phyloP scores from a whole-genome alignment of 1,284 basidiomycete species.

The Phaffia rhodozyma region DNA sequence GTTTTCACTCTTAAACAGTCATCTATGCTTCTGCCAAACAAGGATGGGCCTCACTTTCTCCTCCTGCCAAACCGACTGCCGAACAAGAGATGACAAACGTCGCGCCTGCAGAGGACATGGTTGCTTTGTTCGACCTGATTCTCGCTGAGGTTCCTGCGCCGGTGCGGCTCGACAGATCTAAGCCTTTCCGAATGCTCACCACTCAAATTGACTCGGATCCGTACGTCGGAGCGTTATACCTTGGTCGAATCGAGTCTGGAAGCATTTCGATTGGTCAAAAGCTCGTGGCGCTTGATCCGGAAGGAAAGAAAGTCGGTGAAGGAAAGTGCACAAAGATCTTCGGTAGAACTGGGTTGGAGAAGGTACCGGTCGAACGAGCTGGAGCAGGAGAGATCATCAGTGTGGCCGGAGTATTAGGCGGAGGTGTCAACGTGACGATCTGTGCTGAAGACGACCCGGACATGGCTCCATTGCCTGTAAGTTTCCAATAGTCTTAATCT shows the following conservation, averaged over 20 bases:
- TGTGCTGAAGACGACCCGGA: conserved; percentile 8
- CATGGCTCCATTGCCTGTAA: conserved; percentile 5
- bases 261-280: conserved; percentile 9
- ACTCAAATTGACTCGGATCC: conserved; percentile 17
- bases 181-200: conserved; percentile 17
- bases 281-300: conserved; percentile 11
- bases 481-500: background rate
- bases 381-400: conserved; percentile 18
- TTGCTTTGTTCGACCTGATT: conserved; percentile 17
- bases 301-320: conserved; percentile 13
- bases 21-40: conserved; percentile 18
- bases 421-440: conserved; percentile 16
- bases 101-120: conserved; percentile 16
- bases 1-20: no score
- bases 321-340: conserved; percentile 19
- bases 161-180: conserved; percentile 8
- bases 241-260: conserved; percentile 16
- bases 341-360: conserved; percentile 13
- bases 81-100: conserved; percentile 13
- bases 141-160: conserved; percentile 16
- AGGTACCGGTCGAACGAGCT: conserved; percentile 13
- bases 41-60: conserved; percentile 13
- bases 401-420: conserved; percentile 8
- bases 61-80: conserved; percentile 11
- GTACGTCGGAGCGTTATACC: conserved; percentile 17